A percentile compares a stretch with the other conserved stretches of the same genome.
Evolutionary conservation across 2,329 filamentous ascomycete species (phyloP).

Genomic region (Diaporthe australafricana): DNA sequence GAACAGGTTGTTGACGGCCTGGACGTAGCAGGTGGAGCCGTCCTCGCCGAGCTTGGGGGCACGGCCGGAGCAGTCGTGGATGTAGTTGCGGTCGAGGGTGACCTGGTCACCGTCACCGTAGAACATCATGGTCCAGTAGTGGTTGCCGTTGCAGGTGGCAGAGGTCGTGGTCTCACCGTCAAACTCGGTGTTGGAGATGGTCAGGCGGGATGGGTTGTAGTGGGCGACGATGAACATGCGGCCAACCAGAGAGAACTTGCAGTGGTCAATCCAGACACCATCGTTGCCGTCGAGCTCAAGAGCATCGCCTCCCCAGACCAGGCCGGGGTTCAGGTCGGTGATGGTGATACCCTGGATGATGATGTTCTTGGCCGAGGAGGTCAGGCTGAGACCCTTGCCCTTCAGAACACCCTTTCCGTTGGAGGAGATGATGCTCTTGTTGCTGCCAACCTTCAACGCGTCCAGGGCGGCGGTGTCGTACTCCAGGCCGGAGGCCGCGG

Average conservation of each 20-base stretch:
- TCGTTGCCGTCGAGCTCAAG: slow-evolving; percentile 61
- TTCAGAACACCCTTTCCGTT: slow-evolving; percentile 66
- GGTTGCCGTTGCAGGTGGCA: slow-evolving; percentile 67
- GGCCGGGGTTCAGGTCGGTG: slow-evolving; percentile 46
- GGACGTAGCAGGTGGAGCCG: slow-evolving; percentile 63
- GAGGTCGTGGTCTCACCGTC: slow-evolving; percentile 66
- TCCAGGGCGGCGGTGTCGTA: slow-evolving; percentile 63
- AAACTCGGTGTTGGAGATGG: slow-evolving; percentile 70
- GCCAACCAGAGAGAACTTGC: slow-evolving; percentile 67
- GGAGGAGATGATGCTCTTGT: slow-evolving; percentile 69
- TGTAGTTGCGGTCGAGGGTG: slow-evolving; percentile 70
- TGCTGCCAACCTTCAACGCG: slow-evolving; percentile 63
- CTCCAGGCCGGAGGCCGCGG: slow-evolving; percentile 53
- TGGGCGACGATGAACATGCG: slow-evolving; percentile 72
- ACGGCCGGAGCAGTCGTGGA: slow-evolving; percentile 68
- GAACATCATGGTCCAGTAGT: slow-evolving; percentile 71
- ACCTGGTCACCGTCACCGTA: slow-evolving; percentile 65
- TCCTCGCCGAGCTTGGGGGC: slow-evolving; percentile 64
- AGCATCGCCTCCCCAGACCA: slow-evolving; percentile 64
- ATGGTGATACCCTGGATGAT: slow-evolving; percentile 67
- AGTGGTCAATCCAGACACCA: slow-evolving; percentile 62
- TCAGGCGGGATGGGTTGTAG: slow-evolving; percentile 63
- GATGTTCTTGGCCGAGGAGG: slow-evolving; percentile 61
- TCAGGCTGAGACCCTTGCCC: slow-evolving; percentile 67
- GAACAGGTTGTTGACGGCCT: slow-evolving; percentile 73